phyloP scores from a whole-genome alignment of 805 yeast genomes.

The Myxozyma lipomycoides region DNA sequence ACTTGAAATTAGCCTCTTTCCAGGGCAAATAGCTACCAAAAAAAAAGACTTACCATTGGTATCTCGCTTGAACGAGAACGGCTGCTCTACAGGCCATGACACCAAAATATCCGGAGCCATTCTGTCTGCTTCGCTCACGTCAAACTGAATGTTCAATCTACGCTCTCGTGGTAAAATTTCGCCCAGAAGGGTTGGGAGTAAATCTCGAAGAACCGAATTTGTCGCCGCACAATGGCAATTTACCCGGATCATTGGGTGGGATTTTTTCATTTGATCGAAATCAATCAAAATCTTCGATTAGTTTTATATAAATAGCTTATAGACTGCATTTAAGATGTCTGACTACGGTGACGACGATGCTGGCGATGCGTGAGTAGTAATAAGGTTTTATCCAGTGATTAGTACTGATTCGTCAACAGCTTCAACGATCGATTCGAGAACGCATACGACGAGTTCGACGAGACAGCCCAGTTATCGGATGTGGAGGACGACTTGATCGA shows the following conservation, averaged over 20 bases:
- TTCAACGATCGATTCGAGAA: slow-evolving; percentile 49
- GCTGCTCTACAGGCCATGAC: neutral
- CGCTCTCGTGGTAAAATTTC: no score
- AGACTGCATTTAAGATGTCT: slow-evolving; percentile 41
- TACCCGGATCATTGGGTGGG: no score
- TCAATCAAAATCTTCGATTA: no score
- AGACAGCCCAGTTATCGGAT: slow-evolving; percentile 71
- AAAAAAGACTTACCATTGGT: neutral
- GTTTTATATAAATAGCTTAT: no score
- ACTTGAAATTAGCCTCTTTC: no score
- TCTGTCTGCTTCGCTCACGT: no score
- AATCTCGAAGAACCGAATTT: no score
- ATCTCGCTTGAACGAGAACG: neutral
- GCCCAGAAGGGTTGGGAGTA: no score
- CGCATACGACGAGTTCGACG: slow-evolving; percentile 57
- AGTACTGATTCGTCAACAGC: slow-evolving; percentile 29
- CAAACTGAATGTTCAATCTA: no score
- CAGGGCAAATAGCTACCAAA: no score
- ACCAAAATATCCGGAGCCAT: neutral
- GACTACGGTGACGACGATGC: slow-evolving; percentile 41
- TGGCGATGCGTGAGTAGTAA: slow-evolving; percentile 36
- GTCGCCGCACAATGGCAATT: no score
- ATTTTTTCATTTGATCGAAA: no score
- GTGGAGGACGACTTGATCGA: slow-evolving; percentile 47
- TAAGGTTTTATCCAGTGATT: neutral